phyloP scores from a whole-genome alignment of 2,329 filamentous ascomycete genomes.

The Aspergillus udagawae region DNA sequence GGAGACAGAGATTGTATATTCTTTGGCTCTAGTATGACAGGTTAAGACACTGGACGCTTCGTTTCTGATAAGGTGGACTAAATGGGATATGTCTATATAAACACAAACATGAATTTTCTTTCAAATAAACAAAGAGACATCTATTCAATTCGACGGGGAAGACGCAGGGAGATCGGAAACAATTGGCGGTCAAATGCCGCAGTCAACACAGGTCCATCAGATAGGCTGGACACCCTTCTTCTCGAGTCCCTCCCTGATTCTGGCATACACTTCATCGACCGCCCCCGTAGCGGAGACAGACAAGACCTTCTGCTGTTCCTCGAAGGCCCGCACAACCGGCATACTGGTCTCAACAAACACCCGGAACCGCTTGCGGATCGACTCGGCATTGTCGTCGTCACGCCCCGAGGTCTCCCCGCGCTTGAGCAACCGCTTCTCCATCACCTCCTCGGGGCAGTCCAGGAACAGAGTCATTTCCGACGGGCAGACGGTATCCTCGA shows the following conservation, averaged over 20 bases:
- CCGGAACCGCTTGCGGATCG: slow-evolving; percentile 92
- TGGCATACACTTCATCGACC: slow-evolving; percentile 62
- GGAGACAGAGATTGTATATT: background rate
- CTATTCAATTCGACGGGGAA: background rate
- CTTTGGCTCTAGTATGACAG: background rate
- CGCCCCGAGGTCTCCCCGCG: slow-evolving; percentile 89
- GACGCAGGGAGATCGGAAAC: background rate
- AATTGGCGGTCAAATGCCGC: background rate
- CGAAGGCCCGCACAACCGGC: slow-evolving; percentile 89
- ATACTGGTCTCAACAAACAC: slow-evolving; percentile 95
- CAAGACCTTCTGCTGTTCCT: slow-evolving; percentile 71
- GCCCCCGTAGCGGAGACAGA: slow-evolving; percentile 68
- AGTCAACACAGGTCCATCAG: slow-evolving; percentile 5
- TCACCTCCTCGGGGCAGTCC: slow-evolving; percentile 84
- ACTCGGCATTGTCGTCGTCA: slow-evolving; percentile 89
- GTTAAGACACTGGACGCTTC: too few species aligned
- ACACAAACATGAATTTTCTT: background rate
- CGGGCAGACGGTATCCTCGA: slow-evolving; percentile 83
- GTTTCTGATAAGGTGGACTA: background rate
- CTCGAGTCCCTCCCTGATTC: slow-evolving; percentile 48
- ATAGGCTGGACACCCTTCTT: slow-evolving; percentile 36
- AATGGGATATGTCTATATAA: background rate
- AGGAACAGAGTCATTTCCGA: slow-evolving; percentile 88
- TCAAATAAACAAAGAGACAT: background rate
- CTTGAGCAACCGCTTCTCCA: slow-evolving; percentile 79